Percentiles rank a stretch among this genome's conserved stretches.
These are phyloP conservation scores for Bathelium albidoporum DNA, from an alignment of 495 filamentous ascomycete species.

Conservation along the genomic window DNA sequence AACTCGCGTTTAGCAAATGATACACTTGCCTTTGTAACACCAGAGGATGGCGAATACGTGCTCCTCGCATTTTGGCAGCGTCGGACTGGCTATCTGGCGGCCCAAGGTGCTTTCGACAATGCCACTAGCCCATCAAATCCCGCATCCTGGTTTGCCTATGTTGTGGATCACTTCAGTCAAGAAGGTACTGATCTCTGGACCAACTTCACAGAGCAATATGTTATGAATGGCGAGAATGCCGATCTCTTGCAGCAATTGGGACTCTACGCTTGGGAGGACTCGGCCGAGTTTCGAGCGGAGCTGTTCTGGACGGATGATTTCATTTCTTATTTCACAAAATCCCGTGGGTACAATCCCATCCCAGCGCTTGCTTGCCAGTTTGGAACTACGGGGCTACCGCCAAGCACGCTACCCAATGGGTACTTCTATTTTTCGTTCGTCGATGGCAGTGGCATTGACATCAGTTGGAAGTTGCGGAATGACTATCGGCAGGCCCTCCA, in stretches of 20 bases:
- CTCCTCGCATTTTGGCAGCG: not conserved
- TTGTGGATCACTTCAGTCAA: not conserved
- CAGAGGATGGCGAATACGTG: not conserved
- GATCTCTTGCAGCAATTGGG: not conserved
- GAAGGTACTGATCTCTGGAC: not conserved
- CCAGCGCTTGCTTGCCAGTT: not conserved
- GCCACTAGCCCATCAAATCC: not conserved
- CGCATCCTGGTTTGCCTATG: not conserved
- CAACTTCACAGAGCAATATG: not conserved
- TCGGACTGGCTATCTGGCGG: not conserved
- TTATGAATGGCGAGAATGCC: not conserved
- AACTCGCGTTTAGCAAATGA: not conserved
- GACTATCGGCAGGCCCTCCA: not conserved
- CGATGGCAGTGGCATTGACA: not conserved
- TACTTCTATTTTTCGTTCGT: not conserved
- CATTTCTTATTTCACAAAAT: not conserved
- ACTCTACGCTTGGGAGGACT: slow-evolving; percentile 1
- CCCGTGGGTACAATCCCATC: not conserved
- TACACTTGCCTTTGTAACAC: not conserved
- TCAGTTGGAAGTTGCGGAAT: not conserved
- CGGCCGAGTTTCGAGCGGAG: not conserved
- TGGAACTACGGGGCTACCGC: not conserved
- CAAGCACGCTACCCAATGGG: not conserved
- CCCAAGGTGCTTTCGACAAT: slow-evolving; percentile 2
- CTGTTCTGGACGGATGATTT: not conserved